Evolutionary conservation across 495 filamentous ascomycete genomes (phyloP), one percentile per base, ranked within the genome.

Genomic region (Aspergillus biplanus): DNA sequence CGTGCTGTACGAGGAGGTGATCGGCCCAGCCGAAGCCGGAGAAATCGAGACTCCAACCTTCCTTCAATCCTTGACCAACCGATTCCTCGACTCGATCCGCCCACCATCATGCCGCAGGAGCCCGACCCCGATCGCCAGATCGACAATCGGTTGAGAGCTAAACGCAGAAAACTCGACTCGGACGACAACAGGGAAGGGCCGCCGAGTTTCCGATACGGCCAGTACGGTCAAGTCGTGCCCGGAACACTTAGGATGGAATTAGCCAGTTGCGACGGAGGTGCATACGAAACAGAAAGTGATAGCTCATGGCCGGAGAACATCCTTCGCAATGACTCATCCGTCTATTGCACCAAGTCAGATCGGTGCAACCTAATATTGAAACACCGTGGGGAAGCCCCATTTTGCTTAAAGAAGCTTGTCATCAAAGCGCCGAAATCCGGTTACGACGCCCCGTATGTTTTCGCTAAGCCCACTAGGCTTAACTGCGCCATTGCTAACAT

Each of bases 311-410:
- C 89, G 33, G 90, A 93, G 64, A 96, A 97, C 74, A 85, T 97
- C 46, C 80, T 98, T 52, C 85, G 82, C 61, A 90, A 93, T 73
- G 91, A 97, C 73, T 74, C 81, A 54, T 89, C 86, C 21, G 93
- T 97, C 18, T 97, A 97, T 71, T 96, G 92, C 73, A 96, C 93
- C 15, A 89, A 92, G 74, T 87, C 86, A 16, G 86, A 86, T 56
- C 86, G 87, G 59, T 96, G 91, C 77, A 97, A 97, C 67, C 82
- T 98, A 61, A 81, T 98, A 21, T 74, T 98, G 33, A 83, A 84
- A 49, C 94, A 98, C 71, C 84, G 88, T 55, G 91, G 90, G 31
- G 87, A 85, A 37, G 88, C 87, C 3, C 85, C 89, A 3, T 98
- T 98, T 67, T 88, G 81, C 46, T 73, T 98, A 59, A 88, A 90